Conservation (phyloP, 208 protist species). For the Balamuthia mandrillaris region DNA sequence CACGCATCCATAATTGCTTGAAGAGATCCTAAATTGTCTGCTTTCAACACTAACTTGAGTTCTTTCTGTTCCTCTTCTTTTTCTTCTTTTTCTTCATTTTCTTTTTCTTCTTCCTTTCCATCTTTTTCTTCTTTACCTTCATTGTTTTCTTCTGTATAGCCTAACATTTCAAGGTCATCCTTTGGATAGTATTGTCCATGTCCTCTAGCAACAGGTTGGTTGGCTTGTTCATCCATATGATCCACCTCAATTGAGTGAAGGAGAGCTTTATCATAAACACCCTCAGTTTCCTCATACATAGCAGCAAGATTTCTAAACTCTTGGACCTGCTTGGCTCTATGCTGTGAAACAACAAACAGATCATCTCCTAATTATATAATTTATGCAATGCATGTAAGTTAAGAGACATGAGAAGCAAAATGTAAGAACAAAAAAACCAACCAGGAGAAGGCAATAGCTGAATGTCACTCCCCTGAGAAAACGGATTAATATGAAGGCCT, state of each 20-base stretch:
- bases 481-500: conserved; percentile 8
- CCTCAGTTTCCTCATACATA: conserved; percentile 21
- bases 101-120: neutral
- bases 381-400: no score
- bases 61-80: conserved; percentile 6
- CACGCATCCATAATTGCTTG: conserved; percentile 33
- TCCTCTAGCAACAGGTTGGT: no score
- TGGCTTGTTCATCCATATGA: no score
- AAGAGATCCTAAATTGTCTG: conserved; percentile 35
- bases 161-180: no score
- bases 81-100: neutral
- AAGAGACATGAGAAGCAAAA: no score
- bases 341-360: conserved; percentile 16
- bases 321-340: conserved; percentile 22
- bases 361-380: no score
- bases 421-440: no score
- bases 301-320: conserved; percentile 31
- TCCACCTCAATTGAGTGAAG: conserved; percentile 20
- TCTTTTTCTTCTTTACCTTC: neutral
- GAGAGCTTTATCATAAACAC: conserved; percentile 30
- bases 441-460: neutral
- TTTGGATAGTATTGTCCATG: no score
- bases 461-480: no score
- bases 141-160: no score
- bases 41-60: conserved; percentile 32